phyloP scores from a whole-genome alignment of 345 rosid genomes.

The Salix udensis region DNA sequence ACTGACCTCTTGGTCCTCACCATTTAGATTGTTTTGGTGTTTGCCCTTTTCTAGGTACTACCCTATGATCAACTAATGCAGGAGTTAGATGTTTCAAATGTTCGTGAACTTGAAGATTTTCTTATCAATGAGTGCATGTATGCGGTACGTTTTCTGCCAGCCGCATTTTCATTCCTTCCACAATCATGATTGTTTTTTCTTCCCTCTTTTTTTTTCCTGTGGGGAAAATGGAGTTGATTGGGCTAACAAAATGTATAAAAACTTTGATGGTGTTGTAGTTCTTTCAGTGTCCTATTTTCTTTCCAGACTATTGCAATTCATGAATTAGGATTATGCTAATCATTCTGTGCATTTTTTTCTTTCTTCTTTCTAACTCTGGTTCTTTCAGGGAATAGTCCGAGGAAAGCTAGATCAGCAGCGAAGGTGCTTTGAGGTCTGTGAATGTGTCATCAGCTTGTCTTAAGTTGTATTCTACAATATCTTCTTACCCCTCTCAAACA shows the following conservation, averaged over 20 bases:
- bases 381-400: constrained; percentile 79
- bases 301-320: background rate
- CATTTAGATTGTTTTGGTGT: constrained; percentile 8
- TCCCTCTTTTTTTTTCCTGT: background rate
- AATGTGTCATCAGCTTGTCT: background rate
- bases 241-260: background rate
- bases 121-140: constrained; percentile 98
- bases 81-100: constrained; percentile 85
- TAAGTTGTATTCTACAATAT: background rate
- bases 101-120: constrained; percentile 97
- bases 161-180: background rate
- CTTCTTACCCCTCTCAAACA: background rate
- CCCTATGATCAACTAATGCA: constrained; percentile 83
- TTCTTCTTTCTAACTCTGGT: background rate
- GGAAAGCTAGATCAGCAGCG: constrained; percentile 93
- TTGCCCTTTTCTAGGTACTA: constrained; percentile 48
- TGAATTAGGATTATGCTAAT: background rate
- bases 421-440: constrained; percentile 87
- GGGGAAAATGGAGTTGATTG: background rate
- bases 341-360: background rate
- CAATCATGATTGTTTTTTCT: background rate
- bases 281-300: background rate
- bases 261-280: background rate
- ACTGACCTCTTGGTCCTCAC: background rate
- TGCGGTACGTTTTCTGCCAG: constrained; percentile 51